Base-by-base conservation (phyloP, 1,139 yeast genomes). In the Hansenula anomala region DNA sequence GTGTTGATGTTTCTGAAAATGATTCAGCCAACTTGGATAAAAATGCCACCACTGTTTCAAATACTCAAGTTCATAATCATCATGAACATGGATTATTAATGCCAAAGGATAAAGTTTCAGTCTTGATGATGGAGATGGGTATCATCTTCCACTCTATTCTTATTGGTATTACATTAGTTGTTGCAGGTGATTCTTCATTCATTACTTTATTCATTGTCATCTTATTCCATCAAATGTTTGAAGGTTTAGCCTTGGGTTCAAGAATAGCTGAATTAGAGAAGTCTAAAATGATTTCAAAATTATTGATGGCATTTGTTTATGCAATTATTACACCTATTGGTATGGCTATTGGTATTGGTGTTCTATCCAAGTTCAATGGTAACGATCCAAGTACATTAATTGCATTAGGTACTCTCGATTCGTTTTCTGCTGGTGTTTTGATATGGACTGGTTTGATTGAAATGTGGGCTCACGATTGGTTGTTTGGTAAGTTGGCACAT, bases 301-400 rank as follows among this genome's bases (percentile, higher is more conserved):
- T 33, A 9, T 9, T 33, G 14, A 33, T 33, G 30, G 36, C 36
- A 9, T 18, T 19, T 8, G n/a, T 33, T 6, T 33, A 23, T n/a
- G 8, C 36, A 14, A 26, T 33, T 10, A 33, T 27, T 7, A 33
- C 36, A n/a, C 36, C 36, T 18, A 33, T 33, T 19, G 36, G 36
- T 25, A 33, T 33, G 36, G 36, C 36, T 14, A 33, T 33, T 33
- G 36, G 36, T 26, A 33, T 33, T 26, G 36, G 36, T 26, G 30
- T 26, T 11, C 20, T 33, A 12, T 33, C 36, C 3, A 26, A 25
- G 14, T 33, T 33, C 25, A 33, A 33, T 11, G 30, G 36, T 33
- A 33, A 19, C 10, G 30, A 27, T 19, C 24, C 16, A 13, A 19
- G 36, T 26, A 33, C 36, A 4, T 26, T 26, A 12, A 33, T 33